Base-by-base conservation (phyloP, 2,329 filamentous ascomycete species). In the Colletotrichum cereale region DNA sequence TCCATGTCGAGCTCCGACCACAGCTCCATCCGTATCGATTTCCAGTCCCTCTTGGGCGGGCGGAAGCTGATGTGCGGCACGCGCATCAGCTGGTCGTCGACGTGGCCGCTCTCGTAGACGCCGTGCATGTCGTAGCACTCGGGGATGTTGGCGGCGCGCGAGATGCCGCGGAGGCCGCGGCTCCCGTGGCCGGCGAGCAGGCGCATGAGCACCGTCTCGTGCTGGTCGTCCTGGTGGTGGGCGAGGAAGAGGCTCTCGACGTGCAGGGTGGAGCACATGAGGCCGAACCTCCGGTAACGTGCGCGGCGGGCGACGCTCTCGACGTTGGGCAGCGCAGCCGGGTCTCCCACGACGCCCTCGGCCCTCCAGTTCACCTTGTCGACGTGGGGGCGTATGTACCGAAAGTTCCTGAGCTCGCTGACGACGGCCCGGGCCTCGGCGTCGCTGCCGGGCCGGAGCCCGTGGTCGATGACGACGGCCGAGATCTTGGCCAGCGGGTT, bases 221-320 rank as follows among this genome's bases (percentile, higher is more conserved):
- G 92, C 78, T 96, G 94, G 77, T 99, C 96, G 77, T 98, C 95
- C 73, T 88, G 85, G 79, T 99, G 96, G 78, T 99, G 96, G 5
- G 92, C 96, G 36, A 97, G 84, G 48, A 98, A 87, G 2, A 98
- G 79, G 26, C 89, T 88, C 5, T 80, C 82, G 5, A 93, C 88
- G 0, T 82, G 78, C 7, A 83, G 75, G 1, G 82, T 79, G 21
- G 80, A 80, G 78, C 93, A 95, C 10, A 86, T 85, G 18, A 76
- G 78, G 0, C 93, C 95, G 1, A 98, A 81, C 0, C 86, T 84
- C 73, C 89, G 91, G 80, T 95, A 98, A 18, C 96, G 90, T 42
- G 92, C 84, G 29, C 82, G 87, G 31, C 96, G 90, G 8, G 96
- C 96, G 29, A 90, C 78, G 3, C 90, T 92, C 82, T 98, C 96